Evolutionary conservation across 202 grass and related monocot species (phyloP), one percentile per base, ranked within the genome.

Genomic region (Zoysia matrella): DNA sequence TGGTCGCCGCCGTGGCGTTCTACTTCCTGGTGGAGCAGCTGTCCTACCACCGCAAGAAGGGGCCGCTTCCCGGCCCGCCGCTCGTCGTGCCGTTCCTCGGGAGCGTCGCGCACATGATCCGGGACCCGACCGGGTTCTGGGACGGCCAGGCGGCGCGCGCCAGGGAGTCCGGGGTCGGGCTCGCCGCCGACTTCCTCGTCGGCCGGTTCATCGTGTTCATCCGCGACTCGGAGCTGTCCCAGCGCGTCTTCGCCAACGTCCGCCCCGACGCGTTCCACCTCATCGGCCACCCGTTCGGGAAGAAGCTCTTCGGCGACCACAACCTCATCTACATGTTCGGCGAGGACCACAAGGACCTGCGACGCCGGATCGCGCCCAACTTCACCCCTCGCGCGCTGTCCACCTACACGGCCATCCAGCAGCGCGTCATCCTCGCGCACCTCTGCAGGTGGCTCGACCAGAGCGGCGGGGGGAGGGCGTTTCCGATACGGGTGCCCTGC

Each of bases 251-350:
- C 53, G 87, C 89, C 15, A 97, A 97, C 79, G 94, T 97, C 46
- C 89, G 94, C 42, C 89, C 87, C 69, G 91, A 97, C 56, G 94
- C 91, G 22, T 94, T 94, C 87, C 91, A 94, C 54, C 86, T 97
- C 77, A 89, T 97, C 71, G 94, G 91, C n/a, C 94, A 97, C 60
- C 91, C 94, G 0, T 94, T 94, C 46, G 89, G 87, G 39, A 97
- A 94, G 85, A 90, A 75, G 85, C 85, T 97, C 53, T 97, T 97
- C 53, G 94, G 91, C 39, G 89, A 97, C 36, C 89, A 94, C 89
- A 97, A 94, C 86, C 82, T 97, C 77, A 97, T 97, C 61, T 97
- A 97, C 85, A 97, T 92, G 94, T 88, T 92, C 18, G 89, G 91
- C 88, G 83, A 97, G 50, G 75, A 67, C 46, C 91, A 97, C 87